Conservation (phyloP, 2,329 filamentous ascomycete species). For the Penicillium janthinellum region DNA sequence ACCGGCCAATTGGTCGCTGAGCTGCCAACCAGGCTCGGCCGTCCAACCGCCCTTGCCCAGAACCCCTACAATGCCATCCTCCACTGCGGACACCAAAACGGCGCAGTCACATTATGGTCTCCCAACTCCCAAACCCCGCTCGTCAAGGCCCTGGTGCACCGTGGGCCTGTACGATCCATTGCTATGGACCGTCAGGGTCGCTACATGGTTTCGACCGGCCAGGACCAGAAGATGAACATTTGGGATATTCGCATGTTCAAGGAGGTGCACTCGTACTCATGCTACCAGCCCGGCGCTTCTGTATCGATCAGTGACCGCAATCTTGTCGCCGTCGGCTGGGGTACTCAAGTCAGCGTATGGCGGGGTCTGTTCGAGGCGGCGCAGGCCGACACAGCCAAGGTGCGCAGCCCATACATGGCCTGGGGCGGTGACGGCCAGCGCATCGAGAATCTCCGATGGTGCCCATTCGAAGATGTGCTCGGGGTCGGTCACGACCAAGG, state of each 20-base stretch:
- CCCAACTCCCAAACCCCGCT: conserved; percentile 84
- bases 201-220: conserved; percentile 93
- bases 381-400: conserved; percentile 70
- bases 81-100: conserved; percentile 92
- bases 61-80: conserved; percentile 92
- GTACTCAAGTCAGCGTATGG: conserved; percentile 87
- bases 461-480: conserved; percentile 90
- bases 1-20: conserved; percentile 88
- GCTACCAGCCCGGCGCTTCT: conserved; percentile 77
- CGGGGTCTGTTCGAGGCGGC: conserved; percentile 82
- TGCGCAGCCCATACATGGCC: conserved; percentile 85
- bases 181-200: conserved; percentile 85
- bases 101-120: conserved; percentile 92
- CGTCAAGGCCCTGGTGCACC: conserved; percentile 88
- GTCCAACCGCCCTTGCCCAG: conserved; percentile 79
- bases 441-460: conserved; percentile 84
- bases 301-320: conserved; percentile 87
- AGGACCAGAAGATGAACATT: conserved; percentile 88
- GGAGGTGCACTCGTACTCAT: conserved; percentile 87
- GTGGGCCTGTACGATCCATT: conserved; percentile 81
- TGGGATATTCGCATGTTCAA: conserved; percentile 96
- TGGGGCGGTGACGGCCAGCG: conserved; percentile 85
- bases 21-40: conserved; percentile 79
- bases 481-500: conserved; percentile 82
- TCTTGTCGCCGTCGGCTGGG: conserved; percentile 86